Evolutionary conservation across 2,329 filamentous ascomycete genomes (phyloP), one percentile per base, ranked within the genome.

Genomic region (Cercospora sp.): DNA sequence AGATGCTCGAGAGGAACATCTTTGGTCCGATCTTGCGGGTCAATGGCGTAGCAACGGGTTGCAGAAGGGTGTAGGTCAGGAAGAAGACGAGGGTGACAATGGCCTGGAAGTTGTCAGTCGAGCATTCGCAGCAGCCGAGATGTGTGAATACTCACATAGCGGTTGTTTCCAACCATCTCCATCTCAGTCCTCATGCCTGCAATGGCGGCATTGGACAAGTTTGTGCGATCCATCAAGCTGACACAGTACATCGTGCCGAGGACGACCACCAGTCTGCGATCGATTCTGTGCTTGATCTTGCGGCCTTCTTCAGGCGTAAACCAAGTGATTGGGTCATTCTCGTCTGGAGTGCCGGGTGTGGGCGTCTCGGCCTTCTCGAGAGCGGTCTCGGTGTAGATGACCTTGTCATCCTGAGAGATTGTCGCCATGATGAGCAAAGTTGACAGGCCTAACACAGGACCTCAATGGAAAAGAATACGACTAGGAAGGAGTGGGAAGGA

Each of bases 261-360:
- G 3, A 68, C 23, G 8, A 60, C 36, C 0, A 68, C 66, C 1
- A 68, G 36, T 31, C 66, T 57, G 20, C 57, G 57, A 36, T 68
- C 66, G 28, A 68, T 68, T 16, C 87, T 87, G 63, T 85, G 83
- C 55, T 93, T 87, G 74, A 95, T 91, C 40, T 80, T 84, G 75
- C 82, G 86, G 79, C 91, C 87, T 79, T 94, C 88, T 18, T 82
- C 78, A 0, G 83, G 83, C 1, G 86, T 84, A 78, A 89, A 88
- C 60, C 71, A 71, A 31, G 73, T 66, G 67, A 77, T 75, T 16
- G 69, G 70, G 45, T 72, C 73, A 70, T 78, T 69, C 65, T 76
- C 74, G 64, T 61, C 57, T 20, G 61, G 58, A 26, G 40, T 60
- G 36, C 36, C 36, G 4, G 36, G 36, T 12, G 13, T 20, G 12